Evolutionary conservation across 2,329 filamentous ascomycete species (phyloP).

Genomic region (Penicillium sp.): DNA sequence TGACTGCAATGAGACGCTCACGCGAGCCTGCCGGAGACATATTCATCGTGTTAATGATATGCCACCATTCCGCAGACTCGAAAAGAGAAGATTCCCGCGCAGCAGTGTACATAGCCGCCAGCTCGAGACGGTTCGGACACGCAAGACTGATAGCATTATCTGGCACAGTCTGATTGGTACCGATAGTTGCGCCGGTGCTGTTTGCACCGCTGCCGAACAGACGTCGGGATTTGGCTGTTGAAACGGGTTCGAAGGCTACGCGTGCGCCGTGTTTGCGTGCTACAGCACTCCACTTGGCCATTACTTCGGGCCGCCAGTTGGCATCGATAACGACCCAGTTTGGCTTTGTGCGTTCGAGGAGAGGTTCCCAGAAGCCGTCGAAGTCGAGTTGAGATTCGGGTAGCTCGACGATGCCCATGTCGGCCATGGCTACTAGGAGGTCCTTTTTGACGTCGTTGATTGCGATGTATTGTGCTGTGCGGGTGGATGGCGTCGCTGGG

Average conservation of each 20-base stretch:
- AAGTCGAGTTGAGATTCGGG: constrained; percentile 44
- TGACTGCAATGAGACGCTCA: constrained; percentile 69
- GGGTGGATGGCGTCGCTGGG: constrained; percentile 52
- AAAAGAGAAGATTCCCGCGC: constrained; percentile 68
- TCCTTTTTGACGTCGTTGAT: constrained; percentile 82
- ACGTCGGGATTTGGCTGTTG: constrained; percentile 70
- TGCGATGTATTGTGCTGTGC: constrained; percentile 88
- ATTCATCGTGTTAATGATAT: constrained; percentile 73
- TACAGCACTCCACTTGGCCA: constrained; percentile 67
- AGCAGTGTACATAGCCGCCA: constrained; percentile 72
- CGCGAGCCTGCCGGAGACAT: constrained; percentile 67
- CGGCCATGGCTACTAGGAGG: constrained; percentile 89
- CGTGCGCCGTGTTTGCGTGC: constrained; percentile 57
- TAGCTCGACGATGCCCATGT: constrained; percentile 78
- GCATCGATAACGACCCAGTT: constrained; percentile 81
- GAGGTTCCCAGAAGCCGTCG: constrained; percentile 60
- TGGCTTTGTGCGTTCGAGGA: constrained; percentile 59
- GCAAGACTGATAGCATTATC: constrained; percentile 66
- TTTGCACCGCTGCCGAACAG: constrained; percentile 54
- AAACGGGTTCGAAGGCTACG: constrained; percentile 87
- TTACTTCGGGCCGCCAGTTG: constrained; percentile 72
- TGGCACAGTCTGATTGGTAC: constrained; percentile 54
- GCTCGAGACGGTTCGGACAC: constrained; percentile 80
- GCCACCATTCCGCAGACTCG: constrained; percentile 72
- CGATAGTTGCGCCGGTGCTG: constrained; percentile 30